Conservation (phyloP, 2,329 filamentous ascomycete genomes). For the Monosporascus sp. region DNA sequence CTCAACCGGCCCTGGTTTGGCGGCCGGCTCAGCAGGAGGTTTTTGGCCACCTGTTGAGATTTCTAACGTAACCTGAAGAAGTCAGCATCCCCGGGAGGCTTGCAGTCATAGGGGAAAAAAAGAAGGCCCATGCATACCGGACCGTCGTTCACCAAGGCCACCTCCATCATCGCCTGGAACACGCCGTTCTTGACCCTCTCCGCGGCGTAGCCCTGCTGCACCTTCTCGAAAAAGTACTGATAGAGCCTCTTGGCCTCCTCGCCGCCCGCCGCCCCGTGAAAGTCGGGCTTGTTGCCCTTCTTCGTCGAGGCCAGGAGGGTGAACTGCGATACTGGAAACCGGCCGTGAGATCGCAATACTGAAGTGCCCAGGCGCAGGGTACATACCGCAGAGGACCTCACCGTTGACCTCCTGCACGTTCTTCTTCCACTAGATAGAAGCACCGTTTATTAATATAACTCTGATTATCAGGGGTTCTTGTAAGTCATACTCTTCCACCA, state of each 20-base stretch:
- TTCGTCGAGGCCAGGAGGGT: slow-evolving; percentile 90
- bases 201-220: slow-evolving; percentile 63
- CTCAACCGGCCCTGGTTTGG: no score
- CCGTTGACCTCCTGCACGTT: slow-evolving; percentile 83
- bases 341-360: background rate
- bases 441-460: background rate
- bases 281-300: slow-evolving; percentile 92
- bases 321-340: slow-evolving; percentile 79
- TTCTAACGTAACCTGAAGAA: slow-evolving; percentile 1
- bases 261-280: slow-evolving; percentile 78
- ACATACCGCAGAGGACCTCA: slow-evolving; percentile 86
- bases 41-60: background rate
- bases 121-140: slow-evolving; percentile 41
- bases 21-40: background rate
- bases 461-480: background rate
- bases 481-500: slow-evolving; percentile 53
- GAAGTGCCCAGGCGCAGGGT: background rate
- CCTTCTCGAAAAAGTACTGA: slow-evolving; percentile 72
- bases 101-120: background rate
- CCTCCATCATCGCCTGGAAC: slow-evolving; percentile 99
- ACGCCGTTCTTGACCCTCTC: slow-evolving; percentile 89
- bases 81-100: background rate
- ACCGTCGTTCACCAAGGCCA: slow-evolving; percentile 83
- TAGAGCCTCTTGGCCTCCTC: slow-evolving; percentile 78
- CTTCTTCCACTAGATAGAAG: slow-evolving; percentile 72